Percentiles rank a stretch among this genome's conserved stretches.
Evolutionary conservation across 1,284 basidiomycete genomes (phyloP).

Genomic region (Sporisorium scitamineum): DNA sequence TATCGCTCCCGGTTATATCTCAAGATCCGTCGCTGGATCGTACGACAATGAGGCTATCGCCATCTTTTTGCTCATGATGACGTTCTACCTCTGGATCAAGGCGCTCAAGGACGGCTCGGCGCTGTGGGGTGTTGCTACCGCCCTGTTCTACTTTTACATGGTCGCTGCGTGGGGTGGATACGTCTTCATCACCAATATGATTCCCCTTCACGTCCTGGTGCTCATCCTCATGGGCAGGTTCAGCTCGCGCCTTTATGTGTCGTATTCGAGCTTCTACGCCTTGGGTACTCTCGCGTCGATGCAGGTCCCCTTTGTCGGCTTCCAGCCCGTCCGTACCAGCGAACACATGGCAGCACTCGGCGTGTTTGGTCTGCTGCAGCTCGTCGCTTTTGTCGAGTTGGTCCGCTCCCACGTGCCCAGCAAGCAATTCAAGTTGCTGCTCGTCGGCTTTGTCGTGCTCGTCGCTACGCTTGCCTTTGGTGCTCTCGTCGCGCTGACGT

Average conservation of each 20-base stretch:
- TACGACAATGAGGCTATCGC: constrained; percentile 99
- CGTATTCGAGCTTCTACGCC: constrained; percentile 97
- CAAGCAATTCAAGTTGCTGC: constrained; percentile 88
- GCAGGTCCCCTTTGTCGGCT: constrained; percentile 99
- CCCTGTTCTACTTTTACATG: constrained; percentile 99
- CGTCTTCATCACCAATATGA: constrained; percentile 99
- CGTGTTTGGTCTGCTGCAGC: constrained; percentile 95
- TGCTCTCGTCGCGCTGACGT: constrained; percentile 77
- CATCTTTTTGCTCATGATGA: constrained; percentile 99
- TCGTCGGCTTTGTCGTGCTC: constrained; percentile 74
- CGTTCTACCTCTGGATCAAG: constrained; percentile 97
- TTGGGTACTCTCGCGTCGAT: constrained; percentile 96
- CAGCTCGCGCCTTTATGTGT: constrained; percentile 90
- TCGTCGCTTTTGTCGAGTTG: constrained; percentile 92
- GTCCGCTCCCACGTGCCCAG: constrained; percentile 89
- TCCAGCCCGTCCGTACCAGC: constrained; percentile 96
- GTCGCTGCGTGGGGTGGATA: constrained; percentile 99
- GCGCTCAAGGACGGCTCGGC: constrained; percentile 94
- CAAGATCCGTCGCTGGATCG: constrained; percentile 96
- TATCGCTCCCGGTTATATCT: constrained; percentile 95
- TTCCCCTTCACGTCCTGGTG: constrained; percentile 92
- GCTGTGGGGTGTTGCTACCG: constrained; percentile 87
- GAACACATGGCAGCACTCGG: constrained; percentile 99
- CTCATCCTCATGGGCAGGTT: constrained; percentile 98
- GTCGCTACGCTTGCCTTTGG: constrained; percentile 76